Percentiles rank a stretch among this genome's conserved stretches.
phyloP scores from a whole-genome alignment of 495 filamentous ascomycete species.

The Penicillium herquei region DNA sequence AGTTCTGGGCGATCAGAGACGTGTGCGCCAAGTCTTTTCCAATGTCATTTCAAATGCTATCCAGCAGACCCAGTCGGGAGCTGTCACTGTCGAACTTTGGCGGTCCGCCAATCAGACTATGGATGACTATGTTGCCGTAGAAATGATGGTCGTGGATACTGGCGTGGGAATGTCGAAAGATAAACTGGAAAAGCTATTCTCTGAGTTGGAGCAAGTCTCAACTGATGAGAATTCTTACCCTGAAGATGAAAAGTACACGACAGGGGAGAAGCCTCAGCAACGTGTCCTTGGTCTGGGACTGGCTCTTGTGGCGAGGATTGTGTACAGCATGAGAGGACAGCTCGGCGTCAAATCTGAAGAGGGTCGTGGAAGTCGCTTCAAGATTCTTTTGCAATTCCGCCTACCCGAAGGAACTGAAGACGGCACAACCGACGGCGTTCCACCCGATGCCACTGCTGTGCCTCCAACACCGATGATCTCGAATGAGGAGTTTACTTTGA shows the following conservation, averaged over 20 bases:
- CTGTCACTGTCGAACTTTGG: constrained; percentile 69
- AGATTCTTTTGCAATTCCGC: constrained; percentile 40
- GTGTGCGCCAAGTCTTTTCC: constrained; percentile 74
- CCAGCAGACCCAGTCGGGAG: constrained; percentile 71
- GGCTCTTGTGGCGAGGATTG: constrained; percentile 78
- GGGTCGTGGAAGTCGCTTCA: constrained; percentile 81
- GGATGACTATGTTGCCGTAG: constrained; percentile 54
- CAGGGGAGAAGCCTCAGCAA: constrained; percentile 12
- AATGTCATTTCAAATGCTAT: constrained; percentile 88
- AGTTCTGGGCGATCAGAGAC: constrained; percentile 77
- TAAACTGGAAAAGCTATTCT: constrained; percentile 75
- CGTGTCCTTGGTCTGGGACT: constrained; percentile 75
- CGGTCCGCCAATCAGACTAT: constrained; percentile 36
- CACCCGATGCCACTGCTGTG: constrained; percentile 4
- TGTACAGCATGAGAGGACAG: constrained; percentile 90
- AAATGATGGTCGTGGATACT: constrained; percentile 76
- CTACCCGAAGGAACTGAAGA: constrained; percentile 23
- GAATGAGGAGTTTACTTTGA: constrained; percentile 36
- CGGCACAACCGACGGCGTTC: background rate
- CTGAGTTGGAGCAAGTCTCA: constrained; percentile 84
- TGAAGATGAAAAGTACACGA: constrained; percentile 3
- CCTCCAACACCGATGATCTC: constrained; percentile 18
- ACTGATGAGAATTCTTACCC: constrained; percentile 37
- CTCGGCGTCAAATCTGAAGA: constrained; percentile 83
- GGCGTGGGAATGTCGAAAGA: constrained; percentile 73